Percentiles rank a stretch among this genome's conserved stretches.
Evolutionary conservation across 1,284 basidiomycete genomes (phyloP).

Genomic region (Sparassis latifolia): DNA sequence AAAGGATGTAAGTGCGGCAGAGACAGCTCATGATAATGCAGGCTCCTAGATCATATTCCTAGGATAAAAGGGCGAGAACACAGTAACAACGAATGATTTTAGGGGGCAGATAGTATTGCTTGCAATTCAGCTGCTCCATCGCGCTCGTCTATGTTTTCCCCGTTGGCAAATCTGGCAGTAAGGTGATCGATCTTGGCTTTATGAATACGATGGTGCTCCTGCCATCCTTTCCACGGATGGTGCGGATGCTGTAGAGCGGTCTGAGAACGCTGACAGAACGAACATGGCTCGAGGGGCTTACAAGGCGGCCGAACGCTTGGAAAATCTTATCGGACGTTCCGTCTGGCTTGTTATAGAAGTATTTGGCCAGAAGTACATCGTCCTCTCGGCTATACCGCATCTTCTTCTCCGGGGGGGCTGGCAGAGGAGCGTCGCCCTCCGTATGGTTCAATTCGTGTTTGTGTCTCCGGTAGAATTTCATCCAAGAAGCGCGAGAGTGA

Average conservation of each 20-base stretch:
- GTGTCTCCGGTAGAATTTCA: slow-evolving; percentile 82
- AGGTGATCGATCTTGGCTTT: slow-evolving; percentile 78
- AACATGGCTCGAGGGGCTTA: slow-evolving; percentile 25
- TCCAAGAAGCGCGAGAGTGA: slow-evolving; percentile 82
- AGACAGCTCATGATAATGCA: too few relatives aligned
- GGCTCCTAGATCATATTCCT: too few relatives aligned
- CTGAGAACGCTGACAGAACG: slow-evolving; percentile 1
- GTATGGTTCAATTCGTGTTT: slow-evolving; percentile 69
- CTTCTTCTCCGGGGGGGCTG: slow-evolving; percentile 73
- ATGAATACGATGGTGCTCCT: slow-evolving; percentile 80
- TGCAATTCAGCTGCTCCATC: too few relatives aligned
- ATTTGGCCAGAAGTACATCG: slow-evolving; percentile 68
- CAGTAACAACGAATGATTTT: too few relatives aligned
- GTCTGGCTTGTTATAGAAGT: slow-evolving; percentile 61
- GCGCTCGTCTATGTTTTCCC: slow-evolving; percentile 45
- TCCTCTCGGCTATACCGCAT: slow-evolving; percentile 74
- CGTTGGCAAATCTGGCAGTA: slow-evolving; percentile 49
- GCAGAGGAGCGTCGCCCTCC: slow-evolving; percentile 60
- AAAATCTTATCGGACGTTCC: slow-evolving; percentile 78
- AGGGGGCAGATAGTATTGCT: too few relatives aligned
- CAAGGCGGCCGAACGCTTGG: slow-evolving; percentile 63
- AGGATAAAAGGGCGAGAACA: too few relatives aligned
- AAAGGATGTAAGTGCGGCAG: too few relatives aligned
- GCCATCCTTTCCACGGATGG: slow-evolving; percentile 88
- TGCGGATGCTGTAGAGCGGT: slow-evolving; percentile 54